A percentile compares a stretch with the other conserved stretches of the same genome.
Evolutionary conservation across 495 filamentous ascomycete genomes (phyloP).

Genomic region (Xylaria sp.): DNA sequence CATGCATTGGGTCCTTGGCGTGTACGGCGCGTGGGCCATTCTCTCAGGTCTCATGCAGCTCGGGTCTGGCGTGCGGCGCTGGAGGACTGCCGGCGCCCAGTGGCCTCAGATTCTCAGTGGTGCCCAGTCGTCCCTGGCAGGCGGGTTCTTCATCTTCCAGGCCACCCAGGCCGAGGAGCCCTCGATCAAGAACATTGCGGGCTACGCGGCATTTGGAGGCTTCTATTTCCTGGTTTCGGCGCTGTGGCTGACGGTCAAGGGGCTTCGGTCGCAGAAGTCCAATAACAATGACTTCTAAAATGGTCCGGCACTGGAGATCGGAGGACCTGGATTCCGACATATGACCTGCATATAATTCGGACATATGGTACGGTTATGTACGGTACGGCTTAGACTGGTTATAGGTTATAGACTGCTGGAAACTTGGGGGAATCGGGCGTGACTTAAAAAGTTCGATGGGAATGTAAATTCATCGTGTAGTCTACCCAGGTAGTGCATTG

Average conservation of each 20-base stretch:
- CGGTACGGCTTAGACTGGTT: background rate
- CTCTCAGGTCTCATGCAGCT: slow-evolving; percentile 27
- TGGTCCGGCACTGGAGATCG: background rate
- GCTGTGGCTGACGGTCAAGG: slow-evolving; percentile 27
- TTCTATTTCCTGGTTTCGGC: slow-evolving; percentile 28
- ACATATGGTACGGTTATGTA: too few species aligned
- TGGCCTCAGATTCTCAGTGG: slow-evolving; percentile 26
- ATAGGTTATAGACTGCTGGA: background rate
- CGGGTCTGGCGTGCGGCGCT: slow-evolving; percentile 21
- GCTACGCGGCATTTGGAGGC: slow-evolving; percentile 24
- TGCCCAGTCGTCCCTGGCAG: slow-evolving; percentile 24
- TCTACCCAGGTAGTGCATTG: background rate
- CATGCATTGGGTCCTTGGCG: slow-evolving; percentile 26
- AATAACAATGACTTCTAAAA: slow-evolving; percentile 23
- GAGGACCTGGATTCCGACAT: background rate
- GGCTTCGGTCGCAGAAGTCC: slow-evolving; percentile 19
- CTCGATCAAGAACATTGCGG: slow-evolving; percentile 25
- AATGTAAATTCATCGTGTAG: background rate
- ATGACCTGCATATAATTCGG: background rate
- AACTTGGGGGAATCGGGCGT: background rate
- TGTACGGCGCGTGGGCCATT: slow-evolving; percentile 29
- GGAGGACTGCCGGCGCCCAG: slow-evolving; percentile 20
- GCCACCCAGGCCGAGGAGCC: slow-evolving; percentile 21
- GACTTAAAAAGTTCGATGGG: background rate
- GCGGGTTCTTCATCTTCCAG: slow-evolving; percentile 28